These are phyloP conservation scores for Spiromastix sp. DNA, from an alignment of 2,329 filamentous ascomycete species.

Conservation along the genomic window DNA sequence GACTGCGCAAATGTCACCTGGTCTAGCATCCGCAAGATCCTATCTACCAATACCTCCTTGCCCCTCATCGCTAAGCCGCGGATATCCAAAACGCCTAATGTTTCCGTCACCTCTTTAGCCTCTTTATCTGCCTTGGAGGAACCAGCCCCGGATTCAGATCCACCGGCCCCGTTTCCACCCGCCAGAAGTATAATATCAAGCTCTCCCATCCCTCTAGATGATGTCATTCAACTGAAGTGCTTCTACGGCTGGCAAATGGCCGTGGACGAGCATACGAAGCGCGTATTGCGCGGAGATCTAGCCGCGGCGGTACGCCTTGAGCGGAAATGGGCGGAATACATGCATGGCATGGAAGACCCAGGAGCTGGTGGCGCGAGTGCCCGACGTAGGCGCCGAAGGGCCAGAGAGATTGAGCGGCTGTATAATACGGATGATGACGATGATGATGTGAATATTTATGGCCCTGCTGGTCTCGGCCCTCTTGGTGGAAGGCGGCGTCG, in stretches of 20 bases:
- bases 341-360: slow-evolving; percentile 83
- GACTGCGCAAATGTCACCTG: slow-evolving; percentile 90
- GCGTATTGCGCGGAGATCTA: slow-evolving; percentile 68
- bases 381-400: slow-evolving; percentile 62
- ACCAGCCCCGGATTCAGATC: slow-evolving; percentile 10
- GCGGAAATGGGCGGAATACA: slow-evolving; percentile 85
- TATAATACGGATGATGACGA: slow-evolving; percentile 69
- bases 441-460: slow-evolving; percentile 22
- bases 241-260: slow-evolving; percentile 95
- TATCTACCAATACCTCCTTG: slow-evolving; percentile 73
- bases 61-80: slow-evolving; percentile 37
- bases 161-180: slow-evolving; percentile 17
- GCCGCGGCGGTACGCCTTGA: slow-evolving; percentile 67
- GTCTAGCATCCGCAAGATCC: slow-evolving; percentile 78
- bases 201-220: slow-evolving; percentile 53
- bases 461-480: slow-evolving; percentile 21
- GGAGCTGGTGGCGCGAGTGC: slow-evolving; percentile 50
- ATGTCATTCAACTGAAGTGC: slow-evolving; percentile 80
- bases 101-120: slow-evolving; percentile 2
- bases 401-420: slow-evolving; percentile 68
- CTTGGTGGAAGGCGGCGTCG: slow-evolving; percentile 46
- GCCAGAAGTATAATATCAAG: slow-evolving; percentile 17
- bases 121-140: slow-evolving; percentile 4
- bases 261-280: slow-evolving; percentile 84
- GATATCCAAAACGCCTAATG: slow-evolving; percentile 23